Base-by-base conservation (phyloP, 2,329 filamentous ascomycete genomes). In the Exophiala oligosperma region DNA sequence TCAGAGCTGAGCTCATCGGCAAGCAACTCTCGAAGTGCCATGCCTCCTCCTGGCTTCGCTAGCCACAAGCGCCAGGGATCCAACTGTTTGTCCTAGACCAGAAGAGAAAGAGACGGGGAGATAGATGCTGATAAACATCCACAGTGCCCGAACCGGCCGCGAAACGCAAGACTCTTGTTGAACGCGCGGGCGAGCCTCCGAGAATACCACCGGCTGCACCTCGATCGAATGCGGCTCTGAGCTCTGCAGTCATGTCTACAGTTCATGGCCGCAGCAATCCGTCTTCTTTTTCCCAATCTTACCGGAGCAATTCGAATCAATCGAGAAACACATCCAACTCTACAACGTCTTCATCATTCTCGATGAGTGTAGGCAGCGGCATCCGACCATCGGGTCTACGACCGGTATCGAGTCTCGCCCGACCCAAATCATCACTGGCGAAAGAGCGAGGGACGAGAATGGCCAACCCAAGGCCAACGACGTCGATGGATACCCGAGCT, bases 111-210 rank as follows among this genome's bases (percentile, higher is more conserved):
- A 71, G 74, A 54, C 77, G 75, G 51, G 76, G 72, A 38, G 80
- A 84, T 46, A 38, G 80, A 84, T 46, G 41, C 56, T 61, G 54
- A 56, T 40, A 32, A 28, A 41, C 35, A 35, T 35, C 2, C 11
- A 44, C 54, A 86, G 84, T 79, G 52, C 64, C 74, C 23, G 78
- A 84, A 66, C 78, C 84, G 21, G 80, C 84, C 50, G 68, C 83
- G 2, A 88, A 89, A 72, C 79, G 85, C 56, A 85, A 84, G 67
- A 83, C 82, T 12, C 72, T 86, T 26, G 73, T 72, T 21, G 82
- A 87, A 56, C 77, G 77, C 64, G 83, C 79, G 32, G 79, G 72
- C 60, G 84, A 88, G 59, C 80, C 75, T 32, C 77, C 72, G 58
- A 71, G 73, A 46, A 70, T 77, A 12, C 70, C 73, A 50, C 68